These are phyloP conservation scores for Penicillium freii DNA, from an alignment of 2,329 filamentous ascomycete genomes.

Conservation along the genomic window DNA sequence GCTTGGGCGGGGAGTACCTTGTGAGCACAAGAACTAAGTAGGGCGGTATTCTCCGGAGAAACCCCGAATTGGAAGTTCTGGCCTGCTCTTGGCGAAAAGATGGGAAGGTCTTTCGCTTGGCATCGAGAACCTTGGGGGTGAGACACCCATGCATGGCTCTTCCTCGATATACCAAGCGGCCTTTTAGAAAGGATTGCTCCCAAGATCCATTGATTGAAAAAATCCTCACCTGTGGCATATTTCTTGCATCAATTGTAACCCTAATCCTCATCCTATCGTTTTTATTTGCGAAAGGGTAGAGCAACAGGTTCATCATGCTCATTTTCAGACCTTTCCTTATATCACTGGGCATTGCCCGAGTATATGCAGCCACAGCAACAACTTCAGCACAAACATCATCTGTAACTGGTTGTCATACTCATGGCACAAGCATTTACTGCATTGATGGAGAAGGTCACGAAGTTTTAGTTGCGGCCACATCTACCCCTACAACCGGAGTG, in stretches of 20 bases:
- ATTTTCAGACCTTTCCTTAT: conserved; percentile 10
- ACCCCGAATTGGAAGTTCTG: neutral
- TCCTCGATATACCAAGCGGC: neutral
- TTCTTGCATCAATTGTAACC: neutral
- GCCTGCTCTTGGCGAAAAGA: conserved; percentile 11
- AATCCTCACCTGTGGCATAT: neutral
- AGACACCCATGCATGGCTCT: neutral
- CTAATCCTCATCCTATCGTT: neutral
- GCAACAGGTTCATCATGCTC: conserved; percentile 5
- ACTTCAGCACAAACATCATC: conserved; percentile 42
- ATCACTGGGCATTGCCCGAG: conserved; percentile 15
- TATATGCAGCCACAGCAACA: conserved; percentile 29
- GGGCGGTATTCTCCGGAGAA: conserved; percentile 1
- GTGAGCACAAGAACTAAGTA: conserved; percentile 7
- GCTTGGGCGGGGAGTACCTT: conserved; percentile 22
- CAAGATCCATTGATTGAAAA: neutral
- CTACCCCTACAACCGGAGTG: conserved; percentile 54
- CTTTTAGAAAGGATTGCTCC: neutral
- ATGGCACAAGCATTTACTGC: conserved; percentile 40
- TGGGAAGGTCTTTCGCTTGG: conserved; percentile 19
- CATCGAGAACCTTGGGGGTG: conserved; percentile 23
- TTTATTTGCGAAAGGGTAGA: neutral
- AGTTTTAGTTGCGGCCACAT: conserved; percentile 41
- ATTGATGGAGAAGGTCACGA: conserved; percentile 37
- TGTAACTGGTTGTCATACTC: conserved; percentile 54